These are phyloP conservation scores for Ambrosia artemisiifolia DNA, from an alignment of 129 eudicot species.

Conservation along the genomic window DNA sequence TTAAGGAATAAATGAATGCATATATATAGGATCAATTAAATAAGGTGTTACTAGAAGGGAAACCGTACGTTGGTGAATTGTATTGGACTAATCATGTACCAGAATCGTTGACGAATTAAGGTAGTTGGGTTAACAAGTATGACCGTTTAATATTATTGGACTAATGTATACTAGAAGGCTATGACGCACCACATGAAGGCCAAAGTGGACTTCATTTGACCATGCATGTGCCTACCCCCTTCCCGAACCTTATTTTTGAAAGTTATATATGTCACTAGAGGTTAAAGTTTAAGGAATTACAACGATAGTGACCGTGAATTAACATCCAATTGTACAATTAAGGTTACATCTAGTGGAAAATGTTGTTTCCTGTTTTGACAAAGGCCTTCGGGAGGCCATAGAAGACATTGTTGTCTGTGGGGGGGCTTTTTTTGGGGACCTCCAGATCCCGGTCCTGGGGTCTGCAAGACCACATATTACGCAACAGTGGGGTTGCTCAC, in stretches of 20 bases:
- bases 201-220: conserved; percentile 14
- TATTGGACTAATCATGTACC: background rate
- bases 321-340: too few relatives aligned
- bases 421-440: too few relatives aligned
- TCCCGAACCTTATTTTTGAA: background rate
- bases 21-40: background rate
- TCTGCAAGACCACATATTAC: too few relatives aligned
- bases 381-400: too few relatives aligned
- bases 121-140: conserved; percentile 10
- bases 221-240: background rate
- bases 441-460: too few relatives aligned
- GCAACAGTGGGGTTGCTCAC: too few relatives aligned
- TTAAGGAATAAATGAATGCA: background rate
- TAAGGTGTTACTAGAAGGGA: conserved; percentile 1
- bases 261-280: background rate
- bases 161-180: conserved; percentile 1
- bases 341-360: too few relatives aligned
- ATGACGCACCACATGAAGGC: conserved; percentile 10
- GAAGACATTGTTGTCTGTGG: too few relatives aligned
- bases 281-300: background rate
- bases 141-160: conserved; percentile 2
- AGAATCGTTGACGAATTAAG: too few relatives aligned
- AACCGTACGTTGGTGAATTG: background rate
- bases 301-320: background rate
- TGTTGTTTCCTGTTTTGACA: too few relatives aligned